phyloP scores from a whole-genome alignment of 495 filamentous ascomycete genomes.

The Articulospora tetracladia region DNA sequence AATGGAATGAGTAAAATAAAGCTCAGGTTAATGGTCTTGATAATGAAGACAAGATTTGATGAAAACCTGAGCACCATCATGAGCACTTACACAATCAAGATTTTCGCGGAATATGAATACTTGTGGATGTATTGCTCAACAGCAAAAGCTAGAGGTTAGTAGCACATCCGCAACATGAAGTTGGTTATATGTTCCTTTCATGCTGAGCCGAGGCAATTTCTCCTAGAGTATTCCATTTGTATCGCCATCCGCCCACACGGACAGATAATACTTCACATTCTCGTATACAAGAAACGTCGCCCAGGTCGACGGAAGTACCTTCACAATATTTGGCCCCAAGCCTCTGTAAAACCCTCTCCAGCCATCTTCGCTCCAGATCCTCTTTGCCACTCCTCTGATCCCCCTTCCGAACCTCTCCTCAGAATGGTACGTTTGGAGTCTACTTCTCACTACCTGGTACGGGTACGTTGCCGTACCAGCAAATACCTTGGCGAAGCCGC shows the following conservation, averaged over 20 bases:
- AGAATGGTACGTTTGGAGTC: slow-evolving; percentile 86
- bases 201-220: too few relatives aligned
- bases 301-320: slow-evolving; percentile 92
- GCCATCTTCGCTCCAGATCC: slow-evolving; percentile 78
- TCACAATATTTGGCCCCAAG: slow-evolving; percentile 77
- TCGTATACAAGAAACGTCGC: slow-evolving; percentile 98
- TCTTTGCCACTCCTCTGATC: slow-evolving; percentile 62
- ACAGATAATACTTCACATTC: slow-evolving; percentile 73
- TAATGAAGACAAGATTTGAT: too few relatives aligned
- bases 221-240: not conserved
- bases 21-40: too few relatives aligned
- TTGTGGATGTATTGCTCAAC: too few relatives aligned
- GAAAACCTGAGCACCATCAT: too few relatives aligned
- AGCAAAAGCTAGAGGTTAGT: too few relatives aligned
- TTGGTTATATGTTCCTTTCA: too few relatives aligned
- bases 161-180: too few relatives aligned
- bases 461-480: slow-evolving; percentile 88
- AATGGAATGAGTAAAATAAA: too few relatives aligned
- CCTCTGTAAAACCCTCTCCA: slow-evolving; percentile 88
- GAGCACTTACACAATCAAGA: too few relatives aligned
- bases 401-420: slow-evolving; percentile 62
- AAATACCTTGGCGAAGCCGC: slow-evolving; percentile 78
- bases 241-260: slow-evolving; percentile 21
- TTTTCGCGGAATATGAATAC: too few relatives aligned
- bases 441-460: slow-evolving; percentile 83